Base-by-base conservation (phyloP, 1,284 basidiomycete genomes). In the Neonothopanus nambi region DNA sequence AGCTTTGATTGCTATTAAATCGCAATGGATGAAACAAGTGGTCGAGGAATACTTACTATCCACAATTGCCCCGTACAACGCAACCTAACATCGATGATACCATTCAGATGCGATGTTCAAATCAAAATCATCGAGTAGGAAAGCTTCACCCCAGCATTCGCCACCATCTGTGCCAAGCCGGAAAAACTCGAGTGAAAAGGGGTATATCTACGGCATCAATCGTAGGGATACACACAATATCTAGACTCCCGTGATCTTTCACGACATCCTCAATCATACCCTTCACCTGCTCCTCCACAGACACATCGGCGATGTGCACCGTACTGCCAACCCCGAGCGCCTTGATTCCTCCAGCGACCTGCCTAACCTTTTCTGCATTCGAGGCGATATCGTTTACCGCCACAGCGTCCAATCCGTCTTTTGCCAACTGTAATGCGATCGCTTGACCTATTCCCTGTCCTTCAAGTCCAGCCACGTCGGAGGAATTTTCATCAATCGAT, bases 401-500 rank as follows among this genome's bases (percentile, higher is more conserved):
- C 9, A 75, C 51, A 28, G 70, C 66, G 2, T 33, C 30, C 30
- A 33, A 33, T 33, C 30, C 30, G 23, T 74, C 69, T 11, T 57
- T 56, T 3, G 72, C 71, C 6, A 74, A 63, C 23, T 63, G 61
- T 9, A 67, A 52, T 9, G 70, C 67, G n/a, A 74, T 71, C 13
- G 59, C 58, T 5, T 61, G 61, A 20, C 73, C 72, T 28, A 75
- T 73, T 13, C 72, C 71, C 42, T 57, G 66, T 33, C 72, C 73
- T 30, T 72, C 75, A 30, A 74, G 62, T 8, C 73, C 51, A n/a
- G 67, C 72, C 33, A 65, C 54, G 37, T 63, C 56, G 44, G 49
- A 52, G 26, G 51, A 47, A 5, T 42, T 33, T 6, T 23, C 3
- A 9, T 33, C 30, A 33, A 33, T 8, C 30, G 30, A 13, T 33